A percentile compares a stretch with the other conserved stretches of the same genome.
These are phyloP conservation scores for Amyloporia xantha DNA, from an alignment of 768 basidiomycete species.

Conservation along the genomic window DNA sequence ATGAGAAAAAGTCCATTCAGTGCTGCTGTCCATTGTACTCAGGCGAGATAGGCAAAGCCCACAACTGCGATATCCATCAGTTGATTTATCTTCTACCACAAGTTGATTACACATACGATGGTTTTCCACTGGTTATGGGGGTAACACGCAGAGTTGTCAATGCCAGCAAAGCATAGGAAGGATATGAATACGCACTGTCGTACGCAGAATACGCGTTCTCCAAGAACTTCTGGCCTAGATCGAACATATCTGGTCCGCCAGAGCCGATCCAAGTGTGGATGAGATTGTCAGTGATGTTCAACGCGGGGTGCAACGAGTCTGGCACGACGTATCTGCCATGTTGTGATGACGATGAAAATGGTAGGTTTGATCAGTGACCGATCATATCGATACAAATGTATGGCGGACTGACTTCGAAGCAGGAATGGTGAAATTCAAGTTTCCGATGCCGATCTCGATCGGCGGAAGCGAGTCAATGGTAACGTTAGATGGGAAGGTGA, in stretches of 20 bases:
- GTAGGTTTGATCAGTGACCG: neutral
- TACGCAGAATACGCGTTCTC: constrained; percentile 1
- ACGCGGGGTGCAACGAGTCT: neutral
- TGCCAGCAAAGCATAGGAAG: neutral
- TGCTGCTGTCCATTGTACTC: no score
- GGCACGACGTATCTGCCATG: constrained; percentile 3
- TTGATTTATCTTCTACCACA: neutral
- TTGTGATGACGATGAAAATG: no score
- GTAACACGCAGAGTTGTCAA: no score
- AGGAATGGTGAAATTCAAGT: neutral
- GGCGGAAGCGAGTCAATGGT: neutral
- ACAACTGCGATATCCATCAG: neutral
- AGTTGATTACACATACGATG: constrained; percentile 2
- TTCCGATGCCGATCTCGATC: neutral
- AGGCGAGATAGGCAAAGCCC: neutral
- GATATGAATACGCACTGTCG: neutral
- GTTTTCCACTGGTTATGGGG: neutral
- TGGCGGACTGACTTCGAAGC: neutral
- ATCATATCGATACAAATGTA: neutral
- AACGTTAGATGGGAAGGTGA: constrained; percentile 1
- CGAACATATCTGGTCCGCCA: neutral
- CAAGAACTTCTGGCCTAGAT: constrained; percentile 4
- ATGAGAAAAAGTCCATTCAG: no score
- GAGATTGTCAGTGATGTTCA: constrained; percentile 2
- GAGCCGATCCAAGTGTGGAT: constrained; percentile 1